These are phyloP conservation scores for Microcyclosporella mali DNA, from an alignment of 2,329 filamentous ascomycete species.

Conservation along the genomic window DNA sequence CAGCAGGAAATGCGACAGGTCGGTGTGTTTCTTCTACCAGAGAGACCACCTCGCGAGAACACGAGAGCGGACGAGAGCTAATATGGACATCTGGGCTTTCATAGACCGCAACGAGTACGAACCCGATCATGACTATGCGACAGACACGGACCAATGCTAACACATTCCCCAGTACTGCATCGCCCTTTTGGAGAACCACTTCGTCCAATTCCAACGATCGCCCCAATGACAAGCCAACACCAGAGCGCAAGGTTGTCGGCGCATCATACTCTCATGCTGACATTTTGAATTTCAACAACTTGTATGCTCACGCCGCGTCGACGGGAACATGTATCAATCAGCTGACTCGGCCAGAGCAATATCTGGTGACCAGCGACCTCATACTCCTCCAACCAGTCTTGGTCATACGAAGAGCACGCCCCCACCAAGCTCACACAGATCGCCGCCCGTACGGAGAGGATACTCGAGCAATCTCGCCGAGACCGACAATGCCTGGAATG, in stretches of 20 bases:
- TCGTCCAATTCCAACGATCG: slow-evolving; percentile 39
- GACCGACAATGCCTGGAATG: slow-evolving; percentile 75
- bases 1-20: slow-evolving; percentile 98
- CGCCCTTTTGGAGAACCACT: slow-evolving; percentile 76
- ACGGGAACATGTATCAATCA: not conserved
- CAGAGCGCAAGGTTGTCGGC: slow-evolving; percentile 68
- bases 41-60: slow-evolving; percentile 9
- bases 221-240: slow-evolving; percentile 34
- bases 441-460: slow-evolving; percentile 57
- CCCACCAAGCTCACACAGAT: slow-evolving; percentile 50
- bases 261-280: slow-evolving; percentile 96
- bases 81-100: slow-evolving; percentile 31
- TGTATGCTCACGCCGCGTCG: slow-evolving; percentile 48
- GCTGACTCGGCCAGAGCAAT: slow-evolving; percentile 18
- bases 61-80: slow-evolving; percentile 29
- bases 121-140: not conserved
- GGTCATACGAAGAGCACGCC: slow-evolving; percentile 48
- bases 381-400: slow-evolving; percentile 64
- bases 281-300: slow-evolving; percentile 76
- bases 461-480: slow-evolving; percentile 79
- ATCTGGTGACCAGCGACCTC: slow-evolving; percentile 52
- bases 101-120: slow-evolving; percentile 33
- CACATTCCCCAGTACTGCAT: slow-evolving; percentile 57
- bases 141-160: slow-evolving; percentile 4
- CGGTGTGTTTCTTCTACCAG: slow-evolving; percentile 62